These are phyloP conservation scores for Whalleya microplaca DNA, from an alignment of 2,329 filamentous ascomycete species.

Conservation along the genomic window DNA sequence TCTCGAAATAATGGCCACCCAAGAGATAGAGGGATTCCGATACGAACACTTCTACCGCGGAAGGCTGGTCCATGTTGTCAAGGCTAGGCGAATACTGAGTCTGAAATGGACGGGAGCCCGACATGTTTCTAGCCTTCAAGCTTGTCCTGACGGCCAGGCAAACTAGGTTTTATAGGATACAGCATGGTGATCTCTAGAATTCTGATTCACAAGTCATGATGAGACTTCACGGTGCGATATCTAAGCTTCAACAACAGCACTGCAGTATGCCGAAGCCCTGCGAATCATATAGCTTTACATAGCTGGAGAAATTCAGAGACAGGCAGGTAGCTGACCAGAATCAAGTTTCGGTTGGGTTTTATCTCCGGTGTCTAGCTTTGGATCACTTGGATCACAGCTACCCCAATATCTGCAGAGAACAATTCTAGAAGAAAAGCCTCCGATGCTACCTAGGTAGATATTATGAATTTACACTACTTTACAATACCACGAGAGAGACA, in stretches of 20 bases:
- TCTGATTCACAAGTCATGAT: neutral
- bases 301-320: conserved; percentile 3
- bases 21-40: conserved; percentile 22
- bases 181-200: neutral
- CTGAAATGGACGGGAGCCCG: neutral
- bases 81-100: neutral
- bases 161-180: neutral
- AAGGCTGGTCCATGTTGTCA: conserved; percentile 12
- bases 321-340: conserved; percentile 4
- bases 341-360: conserved; percentile 6
- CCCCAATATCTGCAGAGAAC: neutral
- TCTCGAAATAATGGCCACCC: conserved; percentile 14
- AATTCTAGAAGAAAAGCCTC: neutral
- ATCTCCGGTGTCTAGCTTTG: neutral
- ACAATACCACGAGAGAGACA: neutral
- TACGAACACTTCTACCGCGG: conserved; percentile 9
- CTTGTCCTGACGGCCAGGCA: neutral
- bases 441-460: neutral
- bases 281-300: conserved; percentile 3
- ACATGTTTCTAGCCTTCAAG: neutral
- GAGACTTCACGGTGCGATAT: neutral
- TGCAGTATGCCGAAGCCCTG: neutral
- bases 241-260: conserved; percentile 1
- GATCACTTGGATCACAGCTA: neutral
- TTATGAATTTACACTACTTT: neutral